Percentiles rank a stretch among this genome's conserved stretches.
Evolutionary conservation across 2,329 filamentous ascomycete genomes (phyloP).

Genomic region (Grosmannia serpens): DNA sequence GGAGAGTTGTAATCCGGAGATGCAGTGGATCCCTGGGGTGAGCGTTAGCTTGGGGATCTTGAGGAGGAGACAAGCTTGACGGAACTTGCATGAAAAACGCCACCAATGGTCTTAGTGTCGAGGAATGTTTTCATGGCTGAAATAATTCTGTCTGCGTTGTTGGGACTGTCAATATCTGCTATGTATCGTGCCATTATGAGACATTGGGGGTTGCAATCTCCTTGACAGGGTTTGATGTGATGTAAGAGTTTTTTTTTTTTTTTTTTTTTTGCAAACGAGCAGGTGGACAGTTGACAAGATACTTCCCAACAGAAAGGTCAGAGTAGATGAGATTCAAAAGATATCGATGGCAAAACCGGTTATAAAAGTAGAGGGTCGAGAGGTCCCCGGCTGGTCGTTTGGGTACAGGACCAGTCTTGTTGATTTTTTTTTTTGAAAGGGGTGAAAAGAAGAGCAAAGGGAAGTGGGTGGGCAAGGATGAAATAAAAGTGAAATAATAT

Average conservation of each 20-base stretch:
- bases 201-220: background rate
- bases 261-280: too few relatives aligned
- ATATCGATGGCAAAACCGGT: too few relatives aligned
- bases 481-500: background rate
- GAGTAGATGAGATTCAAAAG: too few relatives aligned
- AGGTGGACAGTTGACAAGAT: too few relatives aligned
- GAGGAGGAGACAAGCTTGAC: background rate
- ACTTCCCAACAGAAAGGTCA: background rate
- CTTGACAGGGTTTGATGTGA: background rate
- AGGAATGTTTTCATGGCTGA: conserved; percentile 2
- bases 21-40: background rate
- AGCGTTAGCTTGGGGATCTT: background rate
- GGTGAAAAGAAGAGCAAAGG: background rate
- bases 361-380: too few relatives aligned
- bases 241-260: background rate
- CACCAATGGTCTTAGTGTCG: background rate
- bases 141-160: background rate
- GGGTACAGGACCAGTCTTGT: too few relatives aligned
- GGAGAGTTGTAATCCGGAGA: background rate
- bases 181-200: background rate
- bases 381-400: too few relatives aligned
- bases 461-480: background rate
- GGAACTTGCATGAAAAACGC: conserved; percentile 3
- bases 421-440: too few relatives aligned
- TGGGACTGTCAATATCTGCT: conserved; percentile 1